Conservation (phyloP, 2,329 filamentous ascomycete species). For the Tolypocladium inflatum region DNA sequence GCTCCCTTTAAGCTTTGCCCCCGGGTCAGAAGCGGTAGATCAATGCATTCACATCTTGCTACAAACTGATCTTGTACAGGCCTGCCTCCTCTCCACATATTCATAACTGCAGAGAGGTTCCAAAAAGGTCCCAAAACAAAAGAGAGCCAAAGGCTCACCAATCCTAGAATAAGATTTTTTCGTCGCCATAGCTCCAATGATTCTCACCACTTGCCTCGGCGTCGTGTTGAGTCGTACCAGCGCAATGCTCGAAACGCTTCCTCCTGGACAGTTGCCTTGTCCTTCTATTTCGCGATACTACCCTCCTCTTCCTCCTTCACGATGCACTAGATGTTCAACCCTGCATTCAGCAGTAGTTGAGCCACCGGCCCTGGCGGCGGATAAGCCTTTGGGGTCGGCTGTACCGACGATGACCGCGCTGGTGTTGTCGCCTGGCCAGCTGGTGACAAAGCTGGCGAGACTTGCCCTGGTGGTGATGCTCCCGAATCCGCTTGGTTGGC, state of each 20-base stretch:
- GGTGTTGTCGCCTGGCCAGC: not conserved
- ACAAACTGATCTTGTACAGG: not conserved
- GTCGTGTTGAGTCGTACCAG: not conserved
- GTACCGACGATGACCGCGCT: not conserved
- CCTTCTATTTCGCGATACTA: not conserved
- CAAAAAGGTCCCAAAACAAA: slow-evolving; percentile 1
- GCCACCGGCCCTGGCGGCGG: not conserved
- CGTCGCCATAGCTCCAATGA: not conserved
- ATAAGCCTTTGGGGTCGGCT: not conserved
- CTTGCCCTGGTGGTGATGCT: not conserved
- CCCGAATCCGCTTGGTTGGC: not conserved
- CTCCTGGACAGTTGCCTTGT: not conserved
- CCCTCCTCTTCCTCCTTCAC: not conserved
- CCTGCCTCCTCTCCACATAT: slow-evolving; percentile 4
- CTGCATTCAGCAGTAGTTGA: not conserved
- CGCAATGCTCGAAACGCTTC: not conserved
- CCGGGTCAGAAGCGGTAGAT: not conserved
- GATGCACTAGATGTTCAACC: not conserved
- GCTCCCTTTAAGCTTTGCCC: not conserved
- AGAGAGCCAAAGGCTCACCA: not conserved
- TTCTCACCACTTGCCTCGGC: not conserved
- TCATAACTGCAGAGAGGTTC: slow-evolving; percentile 4
- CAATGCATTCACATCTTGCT: not conserved
- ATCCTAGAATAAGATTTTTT: not conserved
- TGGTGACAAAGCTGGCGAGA: not conserved